A percentile compares a stretch with the other conserved stretches of the same genome.
Evolutionary conservation across 768 basidiomycete genomes (phyloP).

Genomic region (Tricholoma hemisulphureum): DNA sequence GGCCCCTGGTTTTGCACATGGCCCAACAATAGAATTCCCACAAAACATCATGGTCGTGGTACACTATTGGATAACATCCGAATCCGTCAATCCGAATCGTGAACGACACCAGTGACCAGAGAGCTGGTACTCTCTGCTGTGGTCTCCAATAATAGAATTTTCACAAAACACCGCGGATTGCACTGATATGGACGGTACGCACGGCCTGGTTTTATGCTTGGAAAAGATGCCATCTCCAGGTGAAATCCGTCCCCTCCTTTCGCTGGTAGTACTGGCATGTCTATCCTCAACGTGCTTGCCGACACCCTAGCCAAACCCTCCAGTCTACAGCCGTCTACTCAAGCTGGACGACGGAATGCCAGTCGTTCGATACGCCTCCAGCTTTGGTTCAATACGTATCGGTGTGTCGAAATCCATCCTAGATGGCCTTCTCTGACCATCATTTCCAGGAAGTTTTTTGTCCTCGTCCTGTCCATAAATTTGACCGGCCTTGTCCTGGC

Average conservation of each 20-base stretch:
- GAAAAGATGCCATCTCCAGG: background rate
- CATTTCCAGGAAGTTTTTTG: constrained; percentile 65
- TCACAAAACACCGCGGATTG: background rate
- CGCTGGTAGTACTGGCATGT: background rate
- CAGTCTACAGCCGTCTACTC: too few relatives aligned
- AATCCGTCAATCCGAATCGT: too few relatives aligned
- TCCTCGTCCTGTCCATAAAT: constrained; percentile 59
- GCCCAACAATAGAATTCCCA: background rate
- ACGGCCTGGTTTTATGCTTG: background rate
- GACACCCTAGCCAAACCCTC: background rate
- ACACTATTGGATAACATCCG: background rate
- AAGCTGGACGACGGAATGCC: constrained; percentile 33
- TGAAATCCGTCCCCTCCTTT: background rate
- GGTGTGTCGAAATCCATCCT: constrained; percentile 39
- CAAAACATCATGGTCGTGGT: background rate
- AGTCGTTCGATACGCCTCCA: constrained; percentile 58
- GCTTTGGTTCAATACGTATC: constrained; percentile 80
- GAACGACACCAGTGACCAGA: too few relatives aligned
- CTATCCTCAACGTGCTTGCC: background rate
- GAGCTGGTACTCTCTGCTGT: background rate
- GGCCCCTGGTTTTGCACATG: too few relatives aligned
- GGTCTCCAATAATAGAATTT: background rate
- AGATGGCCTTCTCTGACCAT: background rate
- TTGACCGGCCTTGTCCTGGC: constrained; percentile 59
- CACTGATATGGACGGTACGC: background rate